Evolutionary conservation across 2,329 filamentous ascomycete species (phyloP), one percentile per base, ranked within the genome.

Genomic region (Alternaria postmessia): DNA sequence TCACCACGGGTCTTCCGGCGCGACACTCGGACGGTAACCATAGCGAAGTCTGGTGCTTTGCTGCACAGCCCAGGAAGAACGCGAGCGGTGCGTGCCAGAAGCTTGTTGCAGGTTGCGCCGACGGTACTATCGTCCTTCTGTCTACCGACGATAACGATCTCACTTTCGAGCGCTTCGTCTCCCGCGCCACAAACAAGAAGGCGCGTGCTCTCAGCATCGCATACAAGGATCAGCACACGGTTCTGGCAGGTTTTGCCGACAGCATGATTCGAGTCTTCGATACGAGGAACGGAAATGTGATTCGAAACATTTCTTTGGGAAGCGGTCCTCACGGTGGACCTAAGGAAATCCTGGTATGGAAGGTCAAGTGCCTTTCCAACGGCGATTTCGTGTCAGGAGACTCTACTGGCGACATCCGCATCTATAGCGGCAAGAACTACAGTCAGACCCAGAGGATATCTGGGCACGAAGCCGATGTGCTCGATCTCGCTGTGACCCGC

Each of bases 41-140:
- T 78, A 94, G 93, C 66, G 94, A 97, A 74, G 94, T 98, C 63
- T 99, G 95, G 95, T 98, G 94, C 80, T 87, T 99, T 71, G 92
- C 92, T 59, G 91, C 90, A 14, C 94, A 97, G 80, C 95, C 94
- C 3, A 82, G 84, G 65, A 80, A 82, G 59, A 61, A 76, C 12
- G 60, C 51, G 16, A 69, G 72, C 59, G 36, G 28, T 16, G 49
- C 63, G 2, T 74, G 76, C 51, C 82, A 81, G 78, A 90, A 92
- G 74, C 85, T 99, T 41, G 90, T 96, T 12, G 91, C 89, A 54
- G 95, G 95, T 14, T 98, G 94, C 66, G 93, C 93, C 26, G 94
- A 98, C 78, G 95, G 95, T 51, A 92, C 92, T 51, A 86, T 98
- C 56, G 91, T 94, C 42, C 84, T 97, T 51, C 89, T 98, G 71